Conservation (phyloP, 768 basidiomycete genomes). For the Boletus sp. region DNA sequence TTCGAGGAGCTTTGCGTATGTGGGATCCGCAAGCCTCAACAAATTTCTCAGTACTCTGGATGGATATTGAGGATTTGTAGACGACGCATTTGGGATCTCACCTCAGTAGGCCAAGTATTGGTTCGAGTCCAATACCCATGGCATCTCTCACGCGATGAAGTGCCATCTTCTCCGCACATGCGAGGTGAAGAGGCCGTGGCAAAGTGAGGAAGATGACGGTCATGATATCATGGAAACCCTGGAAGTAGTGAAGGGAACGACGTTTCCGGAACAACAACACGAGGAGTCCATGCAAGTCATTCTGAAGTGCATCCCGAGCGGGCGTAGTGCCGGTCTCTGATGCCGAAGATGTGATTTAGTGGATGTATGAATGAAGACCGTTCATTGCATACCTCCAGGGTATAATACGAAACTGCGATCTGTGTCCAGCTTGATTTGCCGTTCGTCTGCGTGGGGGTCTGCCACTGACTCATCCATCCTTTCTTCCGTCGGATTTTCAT, state of each 20-base stretch:
- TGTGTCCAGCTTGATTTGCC: conserved; percentile 85
- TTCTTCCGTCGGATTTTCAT: conserved; percentile 2
- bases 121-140: conserved; percentile 83
- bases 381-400: conserved; percentile 64
- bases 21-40: conserved; percentile 66
- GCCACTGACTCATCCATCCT: neutral
- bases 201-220: conserved; percentile 80
- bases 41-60: conserved; percentile 72
- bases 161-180: conserved; percentile 44
- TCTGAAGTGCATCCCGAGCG: conserved; percentile 55
- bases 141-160: conserved; percentile 66
- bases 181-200: conserved; percentile 54
- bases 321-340: conserved; percentile 18
- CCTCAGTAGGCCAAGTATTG: conserved; percentile 80
- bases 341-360: conserved; percentile 8
- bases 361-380: conserved; percentile 7
- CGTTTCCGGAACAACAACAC: conserved; percentile 72
- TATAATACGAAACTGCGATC: conserved; percentile 93
- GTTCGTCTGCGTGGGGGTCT: conserved; percentile 69
- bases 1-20: conserved; percentile 67
- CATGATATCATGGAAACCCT: conserved; percentile 94
- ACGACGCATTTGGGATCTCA: conserved; percentile 16
- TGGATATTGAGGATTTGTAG: neutral
- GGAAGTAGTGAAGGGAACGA: conserved; percentile 75
- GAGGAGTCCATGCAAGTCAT: conserved; percentile 67